A percentile compares a stretch with the other conserved stretches of the same genome.
Conservation (phyloP, 108 stramenopile species). For the Thalassiosira profunda region DNA sequence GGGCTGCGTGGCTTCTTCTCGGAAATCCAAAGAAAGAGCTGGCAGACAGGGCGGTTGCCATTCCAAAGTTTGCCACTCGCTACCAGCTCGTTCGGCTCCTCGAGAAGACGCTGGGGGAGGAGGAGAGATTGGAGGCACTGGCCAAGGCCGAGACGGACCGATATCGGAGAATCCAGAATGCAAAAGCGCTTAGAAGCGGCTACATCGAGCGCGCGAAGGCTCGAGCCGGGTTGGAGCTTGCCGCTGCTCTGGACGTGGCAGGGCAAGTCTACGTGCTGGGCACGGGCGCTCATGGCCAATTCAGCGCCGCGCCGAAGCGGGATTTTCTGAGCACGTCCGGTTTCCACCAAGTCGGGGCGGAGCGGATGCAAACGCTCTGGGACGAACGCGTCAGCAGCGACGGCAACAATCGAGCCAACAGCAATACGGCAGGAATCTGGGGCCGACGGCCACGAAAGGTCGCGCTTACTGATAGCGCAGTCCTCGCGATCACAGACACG, state of each 20-base stretch:
- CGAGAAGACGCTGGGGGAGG: slow-evolving; percentile 53
- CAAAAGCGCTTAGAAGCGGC: slow-evolving; percentile 32
- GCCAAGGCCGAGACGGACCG: slow-evolving; percentile 65
- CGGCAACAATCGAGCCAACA: slow-evolving; percentile 19
- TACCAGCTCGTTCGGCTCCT: slow-evolving; percentile 41
- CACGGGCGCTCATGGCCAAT: slow-evolving; percentile 57
- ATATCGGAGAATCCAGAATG: slow-evolving; percentile 50
- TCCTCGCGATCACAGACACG: slow-evolving; percentile 65
- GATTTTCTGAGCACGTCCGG: slow-evolving; percentile 24
- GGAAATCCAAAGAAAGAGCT: slow-evolving; percentile 63
- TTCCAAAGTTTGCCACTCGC: slow-evolving; percentile 54
- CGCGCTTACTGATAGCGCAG: slow-evolving; percentile 47
- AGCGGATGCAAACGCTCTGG: slow-evolving; percentile 51
- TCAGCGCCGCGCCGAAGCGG: slow-evolving; percentile 25
- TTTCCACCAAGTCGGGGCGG: slow-evolving; percentile 42
- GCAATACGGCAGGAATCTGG: slow-evolving; percentile 65
- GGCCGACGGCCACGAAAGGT: slow-evolving; percentile 57
- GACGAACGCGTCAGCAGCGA: slow-evolving; percentile 20
- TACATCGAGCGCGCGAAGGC: slow-evolving; percentile 44
- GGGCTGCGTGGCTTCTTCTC: slow-evolving; percentile 55
- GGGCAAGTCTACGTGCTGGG: slow-evolving; percentile 78
- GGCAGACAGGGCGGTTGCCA: slow-evolving; percentile 51
- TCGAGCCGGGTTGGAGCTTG: slow-evolving; percentile 52
- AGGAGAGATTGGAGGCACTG: slow-evolving; percentile 57
- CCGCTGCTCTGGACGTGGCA: slow-evolving; percentile 56